These are phyloP conservation scores for Geotrichum restrictum DNA, from an alignment of 1,139 yeast genomes.

Conservation along the genomic window DNA sequence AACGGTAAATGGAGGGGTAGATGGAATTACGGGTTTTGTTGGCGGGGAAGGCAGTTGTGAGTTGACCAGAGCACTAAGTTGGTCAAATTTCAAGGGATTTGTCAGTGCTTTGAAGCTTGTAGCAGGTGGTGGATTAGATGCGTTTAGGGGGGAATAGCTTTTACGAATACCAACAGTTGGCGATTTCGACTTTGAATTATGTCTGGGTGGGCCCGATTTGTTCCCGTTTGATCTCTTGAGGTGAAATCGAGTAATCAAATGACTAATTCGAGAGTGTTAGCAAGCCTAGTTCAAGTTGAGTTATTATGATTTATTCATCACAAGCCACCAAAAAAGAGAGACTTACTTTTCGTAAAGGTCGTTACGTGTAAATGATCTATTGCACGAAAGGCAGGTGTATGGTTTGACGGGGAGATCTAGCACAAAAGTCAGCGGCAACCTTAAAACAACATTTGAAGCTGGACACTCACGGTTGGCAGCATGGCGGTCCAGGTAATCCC, in stretches of 20 bases:
- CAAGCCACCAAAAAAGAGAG: background rate
- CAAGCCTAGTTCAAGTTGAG: too few relatives aligned
- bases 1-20: too few relatives aligned
- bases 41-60: background rate
- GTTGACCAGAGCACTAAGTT: background rate
- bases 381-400: conserved; percentile 19
- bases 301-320: too few relatives aligned
- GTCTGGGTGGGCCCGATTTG: background rate
- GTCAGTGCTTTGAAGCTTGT: too few relatives aligned
- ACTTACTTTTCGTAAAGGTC: conserved; percentile 21
- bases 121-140: too few relatives aligned
- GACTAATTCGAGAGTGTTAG: conserved; percentile 9
- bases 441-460: background rate
- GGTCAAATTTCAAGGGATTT: background rate
- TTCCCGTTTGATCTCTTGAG: conserved; percentile 17
- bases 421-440: background rate
- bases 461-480: conserved; percentile 36
- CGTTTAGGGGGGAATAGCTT: background rate
- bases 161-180: background rate
- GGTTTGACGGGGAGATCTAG: conserved; percentile 22
- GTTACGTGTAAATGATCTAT: conserved; percentile 20
- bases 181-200: background rate
- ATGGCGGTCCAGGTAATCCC: conserved; percentile 40
- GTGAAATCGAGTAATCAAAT: conserved; percentile 20
- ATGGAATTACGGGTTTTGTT: background rate